These are phyloP conservation scores for Homolaphlyctis polyrhiza DNA, from an alignment of 371 early-diverging fungal species.

Conservation along the genomic window DNA sequence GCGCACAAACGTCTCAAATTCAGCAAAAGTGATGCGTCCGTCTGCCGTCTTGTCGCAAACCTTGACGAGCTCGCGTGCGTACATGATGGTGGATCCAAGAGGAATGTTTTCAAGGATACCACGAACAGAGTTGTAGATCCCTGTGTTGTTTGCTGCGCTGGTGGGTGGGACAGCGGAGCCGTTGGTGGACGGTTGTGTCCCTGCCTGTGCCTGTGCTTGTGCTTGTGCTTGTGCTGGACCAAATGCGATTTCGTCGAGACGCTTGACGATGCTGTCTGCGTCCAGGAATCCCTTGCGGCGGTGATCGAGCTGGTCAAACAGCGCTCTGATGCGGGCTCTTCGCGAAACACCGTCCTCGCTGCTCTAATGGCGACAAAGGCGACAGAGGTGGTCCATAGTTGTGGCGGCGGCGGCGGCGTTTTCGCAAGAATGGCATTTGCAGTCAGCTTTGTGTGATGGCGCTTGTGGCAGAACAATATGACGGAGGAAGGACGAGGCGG, in stretches of 20 bases:
- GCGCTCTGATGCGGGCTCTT: slow-evolving; percentile 14
- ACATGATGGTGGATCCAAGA: slow-evolving; percentile 17
- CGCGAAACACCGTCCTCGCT: slow-evolving; percentile 12
- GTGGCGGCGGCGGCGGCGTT: too few relatives aligned
- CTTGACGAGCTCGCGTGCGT: slow-evolving; percentile 44
- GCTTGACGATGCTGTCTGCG: slow-evolving; percentile 16
- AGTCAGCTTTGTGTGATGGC: too few relatives aligned
- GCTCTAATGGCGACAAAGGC: not conserved
- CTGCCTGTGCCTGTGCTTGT: not conserved
- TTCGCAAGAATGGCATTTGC: too few relatives aligned
- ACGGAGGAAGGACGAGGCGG: too few relatives aligned
- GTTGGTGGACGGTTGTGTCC: not conserved
- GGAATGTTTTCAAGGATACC: slow-evolving; percentile 8
- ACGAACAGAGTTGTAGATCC: not conserved
- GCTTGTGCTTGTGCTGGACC: not conserved
- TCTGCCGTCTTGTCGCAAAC: slow-evolving; percentile 58
- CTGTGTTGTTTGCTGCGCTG: not conserved
- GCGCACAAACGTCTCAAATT: slow-evolving; percentile 65
- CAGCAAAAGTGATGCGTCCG: slow-evolving; percentile 60
- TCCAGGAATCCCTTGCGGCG: slow-evolving; percentile 18
- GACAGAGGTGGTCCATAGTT: too few relatives aligned
- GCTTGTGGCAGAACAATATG: too few relatives aligned
- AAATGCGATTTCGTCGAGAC: slow-evolving; percentile 11
- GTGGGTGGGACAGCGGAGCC: not conserved
- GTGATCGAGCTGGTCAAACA: slow-evolving; percentile 20